A percentile compares a stretch with the other conserved stretches of the same genome.
These are phyloP conservation scores for Camellia japonica DNA, from an alignment of 148 eudicot species.

Conservation along the genomic window DNA sequence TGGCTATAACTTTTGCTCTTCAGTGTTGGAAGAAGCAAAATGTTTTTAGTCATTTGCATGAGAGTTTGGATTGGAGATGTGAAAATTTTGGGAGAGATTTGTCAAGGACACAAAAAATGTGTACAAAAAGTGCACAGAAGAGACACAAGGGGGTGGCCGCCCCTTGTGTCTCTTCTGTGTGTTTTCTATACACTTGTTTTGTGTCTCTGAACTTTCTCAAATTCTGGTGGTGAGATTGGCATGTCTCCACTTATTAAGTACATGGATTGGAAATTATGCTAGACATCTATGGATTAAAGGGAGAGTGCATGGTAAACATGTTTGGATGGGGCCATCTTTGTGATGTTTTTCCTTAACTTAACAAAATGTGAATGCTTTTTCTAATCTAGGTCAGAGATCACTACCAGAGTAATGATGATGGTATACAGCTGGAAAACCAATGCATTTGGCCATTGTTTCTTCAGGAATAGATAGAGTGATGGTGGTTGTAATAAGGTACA, in stretches of 20 bases:
- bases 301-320: conserved; percentile 7
- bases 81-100: too few relatives aligned
- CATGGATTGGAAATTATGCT: neutral
- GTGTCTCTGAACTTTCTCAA: neutral
- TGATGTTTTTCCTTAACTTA: neutral
- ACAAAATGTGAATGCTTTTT: neutral
- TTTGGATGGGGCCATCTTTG: neutral
- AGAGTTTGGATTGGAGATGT: neutral
- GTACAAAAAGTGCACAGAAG: too few relatives aligned
- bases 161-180: too few relatives aligned
- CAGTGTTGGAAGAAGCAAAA: neutral
- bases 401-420: conserved; percentile 81
- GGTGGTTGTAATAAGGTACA: conserved; percentile 88
- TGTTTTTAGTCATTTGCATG: neutral
- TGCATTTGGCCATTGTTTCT: conserved; percentile 75
- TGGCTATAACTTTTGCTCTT: neutral
- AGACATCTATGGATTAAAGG: neutral
- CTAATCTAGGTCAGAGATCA: conserved; percentile 70
- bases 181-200: too few relatives aligned
- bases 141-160: too few relatives aligned
- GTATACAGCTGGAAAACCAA: conserved; percentile 97
- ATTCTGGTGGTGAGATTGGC: neutral
- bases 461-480: conserved; percentile 92
- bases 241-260: neutral
- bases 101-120: too few relatives aligned